phyloP scores from a whole-genome alignment of 768 basidiomycete genomes.

The Podaxis sp. region DNA sequence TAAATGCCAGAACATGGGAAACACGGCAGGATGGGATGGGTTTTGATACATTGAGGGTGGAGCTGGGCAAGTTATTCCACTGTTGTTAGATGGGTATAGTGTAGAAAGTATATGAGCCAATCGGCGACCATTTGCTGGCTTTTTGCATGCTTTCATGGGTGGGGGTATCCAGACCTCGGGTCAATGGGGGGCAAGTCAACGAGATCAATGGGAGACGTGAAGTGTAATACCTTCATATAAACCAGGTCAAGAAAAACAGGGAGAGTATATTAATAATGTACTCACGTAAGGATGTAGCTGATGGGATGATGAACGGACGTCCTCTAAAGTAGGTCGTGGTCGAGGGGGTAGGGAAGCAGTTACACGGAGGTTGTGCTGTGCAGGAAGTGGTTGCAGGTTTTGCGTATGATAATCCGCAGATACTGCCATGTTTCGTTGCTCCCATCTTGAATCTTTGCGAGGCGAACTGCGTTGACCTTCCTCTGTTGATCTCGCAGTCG shows the following conservation, averaged over 20 bases:
- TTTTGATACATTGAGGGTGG: neutral
- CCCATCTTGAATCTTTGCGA: conserved; percentile 14
- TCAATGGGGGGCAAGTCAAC: conserved; percentile 21
- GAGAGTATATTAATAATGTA: neutral
- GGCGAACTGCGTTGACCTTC: neutral
- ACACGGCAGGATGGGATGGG: neutral
- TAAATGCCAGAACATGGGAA: neutral
- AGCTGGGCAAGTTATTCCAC: neutral
- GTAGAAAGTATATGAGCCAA: neutral
- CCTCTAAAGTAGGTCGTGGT: conserved; percentile 8
- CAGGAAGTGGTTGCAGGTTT: neutral
- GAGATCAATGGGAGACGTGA: conserved; percentile 45
- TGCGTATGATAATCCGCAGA: conserved; percentile 15
- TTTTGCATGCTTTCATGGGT: neutral
- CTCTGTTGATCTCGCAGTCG: conserved; percentile 17
- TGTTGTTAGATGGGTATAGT: neutral
- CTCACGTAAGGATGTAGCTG: conserved; percentile 46
- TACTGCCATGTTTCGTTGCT: conserved; percentile 8
- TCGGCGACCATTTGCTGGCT: neutral
- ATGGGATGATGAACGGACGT: conserved; percentile 19
- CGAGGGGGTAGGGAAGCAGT: conserved; percentile 18
- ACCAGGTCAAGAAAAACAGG: conserved; percentile 10
- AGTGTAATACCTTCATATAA: conserved; percentile 36
- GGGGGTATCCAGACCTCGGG: neutral
- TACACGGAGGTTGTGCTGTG: conserved; percentile 18